Evolutionary conservation across 176 grass and related monocot species (phyloP), one percentile per base, ranked within the genome.

Genomic region (Panicum miliaceum): DNA sequence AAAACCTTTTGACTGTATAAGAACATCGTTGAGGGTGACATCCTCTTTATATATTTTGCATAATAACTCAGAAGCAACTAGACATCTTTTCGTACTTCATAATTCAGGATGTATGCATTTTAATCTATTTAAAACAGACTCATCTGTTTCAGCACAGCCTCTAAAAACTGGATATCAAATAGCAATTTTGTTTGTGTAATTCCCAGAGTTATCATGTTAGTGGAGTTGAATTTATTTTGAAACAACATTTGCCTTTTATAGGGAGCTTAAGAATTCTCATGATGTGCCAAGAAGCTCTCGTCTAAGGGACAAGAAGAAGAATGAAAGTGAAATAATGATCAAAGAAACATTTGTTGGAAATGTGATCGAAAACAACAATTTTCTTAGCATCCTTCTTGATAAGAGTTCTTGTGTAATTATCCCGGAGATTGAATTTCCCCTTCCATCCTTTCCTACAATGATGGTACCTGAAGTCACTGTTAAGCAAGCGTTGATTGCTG

Each of bases 301-400:
- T 41, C 76, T 99, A 85, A 96, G 91, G 90, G 76, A 90, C 81
- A 99, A 96, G 77, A 89, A 88, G 77, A 98, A 92, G 84, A 86
- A 88, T 60, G 93, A 92, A 93, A 86, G 88, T 50, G 89, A 99
- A 89, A 88, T 80, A 76, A 94, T 99, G 78, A 80, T 99, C n/a
- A 99, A 99, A 81, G 84, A 96, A 87, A 88, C 77, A 45, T 99
- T 99, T 81, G 91, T 94, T 42, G 85, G 82, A 89, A 94, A 78
- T 81, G 89, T 99, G 70, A 91, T 87, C 62, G 81, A 92, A 84
- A 99, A 94, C 88, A 99, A 99, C 79, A 84, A 84, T 52, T 87
- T 99, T 63, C 93, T 99, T 87, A 94, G 84, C 84, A 75, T 69
- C 78, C 96, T 98, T 90, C 75, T 99, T 79, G 96, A 84, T 64